Evolutionary conservation across 805 yeast genomes (phyloP).

Genomic region (Saturnispora saitoi): DNA sequence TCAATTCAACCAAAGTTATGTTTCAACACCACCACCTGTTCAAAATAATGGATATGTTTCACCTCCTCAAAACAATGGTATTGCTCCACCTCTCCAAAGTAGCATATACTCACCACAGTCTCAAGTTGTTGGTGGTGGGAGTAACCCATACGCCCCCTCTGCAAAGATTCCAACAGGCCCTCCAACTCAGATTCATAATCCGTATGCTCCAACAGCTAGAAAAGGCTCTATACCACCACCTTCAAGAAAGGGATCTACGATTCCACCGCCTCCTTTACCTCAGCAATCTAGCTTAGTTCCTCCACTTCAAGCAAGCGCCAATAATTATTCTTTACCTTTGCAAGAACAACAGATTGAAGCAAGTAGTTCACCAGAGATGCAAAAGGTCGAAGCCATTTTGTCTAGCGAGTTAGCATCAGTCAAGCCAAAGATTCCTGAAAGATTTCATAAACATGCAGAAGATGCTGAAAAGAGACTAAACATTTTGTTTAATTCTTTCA

Average conservation of each 20-base stretch:
- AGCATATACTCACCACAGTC: not conserved
- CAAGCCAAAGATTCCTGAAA: slow-evolving; percentile 67
- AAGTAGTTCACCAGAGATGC: slow-evolving; percentile 49
- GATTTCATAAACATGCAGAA: slow-evolving; percentile 57
- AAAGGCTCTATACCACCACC: not conserved
- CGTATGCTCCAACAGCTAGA: not conserved
- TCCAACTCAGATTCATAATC: not conserved
- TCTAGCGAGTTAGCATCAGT: slow-evolving; percentile 48
- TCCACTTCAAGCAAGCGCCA: not conserved
- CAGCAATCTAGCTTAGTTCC: slow-evolving; percentile 12
- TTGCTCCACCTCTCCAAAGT: slow-evolving; percentile 16
- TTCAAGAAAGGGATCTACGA: not conserved
- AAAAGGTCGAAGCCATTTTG: slow-evolving; percentile 52
- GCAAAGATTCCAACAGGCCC: not conserved
- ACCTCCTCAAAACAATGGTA: slow-evolving; percentile 1
- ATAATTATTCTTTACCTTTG: not conserved
- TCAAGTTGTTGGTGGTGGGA: not conserved
- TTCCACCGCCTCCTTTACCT: slow-evolving; percentile 14
- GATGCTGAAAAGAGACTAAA: slow-evolving; percentile 81
- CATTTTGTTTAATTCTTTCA: slow-evolving; percentile 68
- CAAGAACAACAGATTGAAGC: not conserved
- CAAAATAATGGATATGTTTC: not conserved
- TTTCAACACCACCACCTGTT: slow-evolving; percentile 13
- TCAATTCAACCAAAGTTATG: not conserved
- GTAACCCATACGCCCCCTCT: slow-evolving; percentile 14